Percentiles rank a stretch among this genome's conserved stretches.
Conservation (phyloP, 78 protist genomes). For the Dictyostelium intermedium region DNA sequence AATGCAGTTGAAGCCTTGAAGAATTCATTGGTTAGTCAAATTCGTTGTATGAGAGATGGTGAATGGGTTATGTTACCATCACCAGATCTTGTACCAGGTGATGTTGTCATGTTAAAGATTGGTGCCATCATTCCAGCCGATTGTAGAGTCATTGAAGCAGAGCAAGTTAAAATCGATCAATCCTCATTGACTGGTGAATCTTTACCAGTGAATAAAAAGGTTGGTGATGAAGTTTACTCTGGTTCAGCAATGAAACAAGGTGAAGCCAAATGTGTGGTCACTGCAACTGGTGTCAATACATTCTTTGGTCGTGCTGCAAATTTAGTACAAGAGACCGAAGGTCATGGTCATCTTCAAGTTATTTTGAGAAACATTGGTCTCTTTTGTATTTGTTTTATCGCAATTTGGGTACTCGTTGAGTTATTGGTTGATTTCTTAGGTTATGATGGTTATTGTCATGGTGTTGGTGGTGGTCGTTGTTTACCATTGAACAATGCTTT, state of each 20-base stretch:
- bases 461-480: slow-evolving; percentile 71
- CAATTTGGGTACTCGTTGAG: slow-evolving; percentile 76
- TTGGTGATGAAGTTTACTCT: slow-evolving; percentile 81
- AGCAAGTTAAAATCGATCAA: slow-evolving; percentile 85
- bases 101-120: slow-evolving; percentile 80
- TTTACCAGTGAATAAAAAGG: slow-evolving; percentile 81
- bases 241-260: slow-evolving; percentile 94
- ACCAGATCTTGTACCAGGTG: slow-evolving; percentile 92
- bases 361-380: slow-evolving; percentile 83
- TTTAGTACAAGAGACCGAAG: slow-evolving; percentile 76
- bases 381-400: slow-evolving; percentile 81
- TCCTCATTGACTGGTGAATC: slow-evolving; percentile 92
- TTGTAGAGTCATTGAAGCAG: slow-evolving; percentile 60
- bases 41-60: slow-evolving; percentile 86
- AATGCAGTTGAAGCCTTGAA: slow-evolving; percentile 92
- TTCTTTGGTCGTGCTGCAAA: slow-evolving; percentile 92
- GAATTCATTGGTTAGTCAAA: slow-evolving; percentile 74
- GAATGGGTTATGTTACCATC: slow-evolving; percentile 64
- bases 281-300: slow-evolving; percentile 90
- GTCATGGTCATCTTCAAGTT: slow-evolving; percentile 85
- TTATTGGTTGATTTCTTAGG: slow-evolving; percentile 75
- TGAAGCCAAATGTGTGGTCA: slow-evolving; percentile 87
- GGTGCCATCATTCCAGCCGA: slow-evolving; percentile 95
- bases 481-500: slow-evolving; percentile 75
- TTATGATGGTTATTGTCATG: slow-evolving; percentile 29